Evolutionary conservation across 129 eudicot genomes (phyloP).

Genomic region (Mikania micrantha): DNA sequence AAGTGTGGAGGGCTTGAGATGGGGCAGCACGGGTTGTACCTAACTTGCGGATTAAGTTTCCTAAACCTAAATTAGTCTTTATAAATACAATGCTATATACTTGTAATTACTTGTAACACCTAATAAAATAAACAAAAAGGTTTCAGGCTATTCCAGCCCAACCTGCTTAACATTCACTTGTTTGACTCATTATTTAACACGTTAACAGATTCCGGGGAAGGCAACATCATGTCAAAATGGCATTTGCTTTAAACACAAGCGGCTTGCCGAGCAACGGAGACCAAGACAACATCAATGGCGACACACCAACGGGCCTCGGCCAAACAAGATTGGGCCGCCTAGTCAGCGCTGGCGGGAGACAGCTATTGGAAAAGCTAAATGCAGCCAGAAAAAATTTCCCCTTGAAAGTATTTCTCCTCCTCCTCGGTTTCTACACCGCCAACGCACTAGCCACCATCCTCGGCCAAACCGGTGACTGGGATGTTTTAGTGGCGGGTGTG

Average conservation of each 20-base stretch:
- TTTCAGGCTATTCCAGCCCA: background rate
- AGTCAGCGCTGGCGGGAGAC: conserved; percentile 68
- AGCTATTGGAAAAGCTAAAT: conserved; percentile 67
- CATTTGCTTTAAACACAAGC: conserved; percentile 69
- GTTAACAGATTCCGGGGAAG: conserved; percentile 31
- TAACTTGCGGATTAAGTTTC: no score
- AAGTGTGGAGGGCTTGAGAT: no score
- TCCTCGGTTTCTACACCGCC: conserved; percentile 90
- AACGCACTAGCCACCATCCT: conserved; percentile 93
- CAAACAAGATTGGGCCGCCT: conserved; percentile 83
- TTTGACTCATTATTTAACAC: background rate
- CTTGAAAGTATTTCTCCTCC: conserved; percentile 90
- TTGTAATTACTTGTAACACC: no score
- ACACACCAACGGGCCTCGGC: conserved; percentile 48
- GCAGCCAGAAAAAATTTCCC: conserved; percentile 84
- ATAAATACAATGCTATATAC: no score
- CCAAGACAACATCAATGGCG: conserved; percentile 44
- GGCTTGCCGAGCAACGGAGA: conserved; percentile 45
- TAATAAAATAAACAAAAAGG: background rate
- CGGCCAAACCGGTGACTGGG: conserved; percentile 99
- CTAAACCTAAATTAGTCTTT: no score
- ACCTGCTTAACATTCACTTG: background rate
- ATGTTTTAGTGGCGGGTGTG: conserved; percentile 87
- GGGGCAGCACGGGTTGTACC: no score
- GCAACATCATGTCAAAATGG: conserved; percentile 27